Percentiles rank a stretch among this genome's conserved stretches.
Conservation (phyloP, 805 yeast species). For the Candida khao-thaluensis region DNA sequence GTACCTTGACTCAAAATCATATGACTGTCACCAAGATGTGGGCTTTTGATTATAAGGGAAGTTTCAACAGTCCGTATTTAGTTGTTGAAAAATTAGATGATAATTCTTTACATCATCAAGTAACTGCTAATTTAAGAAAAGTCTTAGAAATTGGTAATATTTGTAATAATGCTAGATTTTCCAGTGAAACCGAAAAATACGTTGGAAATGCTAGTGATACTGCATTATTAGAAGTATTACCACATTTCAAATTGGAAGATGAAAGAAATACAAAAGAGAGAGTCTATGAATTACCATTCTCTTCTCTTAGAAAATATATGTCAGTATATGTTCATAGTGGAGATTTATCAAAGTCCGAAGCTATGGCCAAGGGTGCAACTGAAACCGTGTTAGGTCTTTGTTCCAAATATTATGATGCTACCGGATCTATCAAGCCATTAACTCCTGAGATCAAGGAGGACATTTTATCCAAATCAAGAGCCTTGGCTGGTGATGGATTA, state of each 20-base stretch:
- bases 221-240: constrained; percentile 76
- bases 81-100: constrained; percentile 49
- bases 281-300: constrained; percentile 76
- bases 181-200: constrained; percentile 64
- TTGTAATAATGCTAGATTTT: constrained; percentile 73
- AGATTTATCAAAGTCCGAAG: constrained; percentile 51
- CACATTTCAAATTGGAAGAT: constrained; percentile 72
- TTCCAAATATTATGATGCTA: constrained; percentile 54
- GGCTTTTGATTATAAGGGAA: constrained; percentile 60
- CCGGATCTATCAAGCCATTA: constrained; percentile 60
- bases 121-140: constrained; percentile 54
- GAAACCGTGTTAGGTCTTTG: constrained; percentile 69
- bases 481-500: constrained; percentile 78
- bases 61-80: constrained; percentile 39
- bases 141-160: constrained; percentile 66
- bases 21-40: constrained; percentile 86
- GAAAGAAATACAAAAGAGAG: constrained; percentile 59
- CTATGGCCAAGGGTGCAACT: constrained; percentile 87
- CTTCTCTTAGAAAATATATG: constrained; percentile 84
- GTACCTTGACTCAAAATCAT: constrained; percentile 82
- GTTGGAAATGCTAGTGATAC: constrained; percentile 95
- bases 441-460: constrained; percentile 47
- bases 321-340: constrained; percentile 72
- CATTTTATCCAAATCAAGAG: constrained; percentile 58
- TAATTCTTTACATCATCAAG: constrained; percentile 38